These are phyloP conservation scores for Neobulgaria alba DNA, from an alignment of 2,329 filamentous ascomycete species.

Conservation along the genomic window DNA sequence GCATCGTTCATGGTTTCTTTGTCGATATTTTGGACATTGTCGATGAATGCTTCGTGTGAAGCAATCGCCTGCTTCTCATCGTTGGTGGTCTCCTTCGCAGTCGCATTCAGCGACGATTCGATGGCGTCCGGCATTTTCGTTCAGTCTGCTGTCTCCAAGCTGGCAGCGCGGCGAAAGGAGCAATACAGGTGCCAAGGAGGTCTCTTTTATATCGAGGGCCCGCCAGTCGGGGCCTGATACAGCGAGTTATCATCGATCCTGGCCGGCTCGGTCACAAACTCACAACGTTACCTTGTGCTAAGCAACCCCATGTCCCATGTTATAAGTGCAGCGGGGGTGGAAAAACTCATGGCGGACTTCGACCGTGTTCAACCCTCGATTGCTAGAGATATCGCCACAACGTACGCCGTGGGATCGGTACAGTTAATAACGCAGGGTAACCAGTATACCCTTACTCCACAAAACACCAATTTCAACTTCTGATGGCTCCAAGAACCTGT, in stretches of 20 bases:
- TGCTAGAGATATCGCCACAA: too few species aligned
- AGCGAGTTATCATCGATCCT: too few species aligned
- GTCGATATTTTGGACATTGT: neutral
- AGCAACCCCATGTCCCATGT: neutral
- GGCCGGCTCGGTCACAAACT: too few species aligned
- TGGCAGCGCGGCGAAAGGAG: neutral
- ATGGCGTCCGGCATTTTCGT: neutral
- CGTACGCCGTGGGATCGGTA: too few species aligned
- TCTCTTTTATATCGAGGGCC: neutral
- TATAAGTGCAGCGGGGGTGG: too few species aligned
- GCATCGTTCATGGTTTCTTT: slow-evolving; percentile 12
- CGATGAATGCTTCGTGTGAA: neutral
- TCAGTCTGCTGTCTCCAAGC: neutral
- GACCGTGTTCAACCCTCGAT: too few species aligned
- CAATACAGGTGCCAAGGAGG: neutral
- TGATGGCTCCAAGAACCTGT: too few species aligned
- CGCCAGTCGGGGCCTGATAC: neutral
- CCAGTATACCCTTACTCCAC: too few species aligned
- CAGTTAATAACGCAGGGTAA: too few species aligned
- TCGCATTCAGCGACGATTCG: neutral
- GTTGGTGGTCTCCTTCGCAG: neutral
- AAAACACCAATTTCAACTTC: too few species aligned
- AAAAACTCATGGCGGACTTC: too few species aligned
- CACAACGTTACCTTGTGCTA: neutral
- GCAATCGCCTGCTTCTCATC: neutral